Base-by-base conservation (phyloP, 768 basidiomycete genomes). In the Goffeauzyma gilvescens region DNA sequence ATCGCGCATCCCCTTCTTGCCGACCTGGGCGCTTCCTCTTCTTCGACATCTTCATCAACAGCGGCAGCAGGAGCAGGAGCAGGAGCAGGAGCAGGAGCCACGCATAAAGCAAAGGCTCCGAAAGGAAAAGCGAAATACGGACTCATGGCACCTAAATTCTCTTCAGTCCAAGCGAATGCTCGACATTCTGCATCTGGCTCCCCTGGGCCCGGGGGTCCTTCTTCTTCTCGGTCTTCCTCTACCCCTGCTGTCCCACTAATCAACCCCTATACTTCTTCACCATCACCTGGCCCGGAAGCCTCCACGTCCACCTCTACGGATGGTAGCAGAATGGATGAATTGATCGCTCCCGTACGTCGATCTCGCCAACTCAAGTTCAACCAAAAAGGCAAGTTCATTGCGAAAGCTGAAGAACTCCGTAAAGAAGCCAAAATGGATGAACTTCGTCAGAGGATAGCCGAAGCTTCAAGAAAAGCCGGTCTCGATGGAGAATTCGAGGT, bases 91-190 rank as follows among this genome's bases (percentile, higher is more conserved):
- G 30, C 68, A 0, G 72, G 70, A 3, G 79, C 80, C 45, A 72
- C 75, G 28, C 67, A 75, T 2, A 82, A 79, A 31, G 79, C 10
- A 12, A 79, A 62, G 81, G 83, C 36, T 77, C 77, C 4, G 83
- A 83, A 13, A 66, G 87, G 41, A 82, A 82, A 61, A 86, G 84
- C 93, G 62, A 68, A 81, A 48, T 93, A 93, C 65, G 90, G 89
- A 60, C 54, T 90, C 14, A 95, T 98, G 89, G 87, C 89, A 50
- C 93, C 93, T 38, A 98, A 98, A 64, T 98, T 96, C 62, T 83
- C 89, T 0, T 84, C 85, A 3, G 87, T 90, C 64, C 86, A 80
- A 69, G 83, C 78, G 15, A 36, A 68, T 52, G 24, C 33, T 42
- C 30, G 20, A 32, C 17, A 36, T 18, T 47, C 45, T 20, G 43